A percentile compares a stretch with the other conserved stretches of the same genome.
Conservation (phyloP, 768 basidiomycete genomes). For the Lactarius pseudohatsudake region DNA sequence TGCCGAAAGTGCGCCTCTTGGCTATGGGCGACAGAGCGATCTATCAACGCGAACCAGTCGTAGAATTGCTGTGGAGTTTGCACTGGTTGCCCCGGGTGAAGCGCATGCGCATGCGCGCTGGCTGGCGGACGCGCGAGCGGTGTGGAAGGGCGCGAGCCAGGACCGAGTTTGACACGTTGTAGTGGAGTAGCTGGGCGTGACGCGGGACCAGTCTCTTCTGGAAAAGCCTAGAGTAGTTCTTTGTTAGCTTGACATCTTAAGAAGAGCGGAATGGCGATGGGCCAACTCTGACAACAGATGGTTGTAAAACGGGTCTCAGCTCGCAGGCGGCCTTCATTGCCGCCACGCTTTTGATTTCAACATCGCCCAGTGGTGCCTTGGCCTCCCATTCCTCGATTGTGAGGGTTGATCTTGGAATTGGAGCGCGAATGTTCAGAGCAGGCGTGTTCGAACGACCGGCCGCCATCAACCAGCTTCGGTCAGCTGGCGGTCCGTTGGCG, state of each 20-base stretch:
- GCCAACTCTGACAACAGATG: conserved; percentile 63
- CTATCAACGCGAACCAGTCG: conserved; percentile 92
- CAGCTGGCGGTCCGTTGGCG: neutral
- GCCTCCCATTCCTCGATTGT: conserved; percentile 92
- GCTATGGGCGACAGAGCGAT: conserved; percentile 85
- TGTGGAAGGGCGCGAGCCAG: conserved; percentile 35
- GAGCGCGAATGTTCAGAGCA: conserved; percentile 29
- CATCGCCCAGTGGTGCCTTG: conserved; percentile 71
- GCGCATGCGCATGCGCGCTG: conserved; percentile 43
- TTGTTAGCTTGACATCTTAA: neutral
- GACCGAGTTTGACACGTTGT: conserved; percentile 29
- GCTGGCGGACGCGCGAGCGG: conserved; percentile 27
- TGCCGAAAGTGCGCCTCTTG: conserved; percentile 92
- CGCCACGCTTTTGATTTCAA: conserved; percentile 64
- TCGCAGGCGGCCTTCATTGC: conserved; percentile 62
- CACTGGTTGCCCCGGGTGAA: conserved; percentile 77
- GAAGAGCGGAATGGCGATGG: conserved; percentile 1
- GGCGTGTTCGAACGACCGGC: conserved; percentile 27
- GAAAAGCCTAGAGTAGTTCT: conserved; percentile 39
- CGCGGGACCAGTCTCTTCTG: conserved; percentile 39
- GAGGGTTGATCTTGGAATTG: conserved; percentile 47
- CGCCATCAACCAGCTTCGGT: conserved; percentile 26
- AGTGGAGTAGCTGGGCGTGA: conserved; percentile 52
- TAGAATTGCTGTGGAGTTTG: conserved; percentile 95
- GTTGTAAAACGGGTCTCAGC: conserved; percentile 50